Evolutionary conservation across 148 eudicot genomes (phyloP), one percentile per base, ranked within the genome.

Genomic region (Rhododendron ferrugineum): DNA sequence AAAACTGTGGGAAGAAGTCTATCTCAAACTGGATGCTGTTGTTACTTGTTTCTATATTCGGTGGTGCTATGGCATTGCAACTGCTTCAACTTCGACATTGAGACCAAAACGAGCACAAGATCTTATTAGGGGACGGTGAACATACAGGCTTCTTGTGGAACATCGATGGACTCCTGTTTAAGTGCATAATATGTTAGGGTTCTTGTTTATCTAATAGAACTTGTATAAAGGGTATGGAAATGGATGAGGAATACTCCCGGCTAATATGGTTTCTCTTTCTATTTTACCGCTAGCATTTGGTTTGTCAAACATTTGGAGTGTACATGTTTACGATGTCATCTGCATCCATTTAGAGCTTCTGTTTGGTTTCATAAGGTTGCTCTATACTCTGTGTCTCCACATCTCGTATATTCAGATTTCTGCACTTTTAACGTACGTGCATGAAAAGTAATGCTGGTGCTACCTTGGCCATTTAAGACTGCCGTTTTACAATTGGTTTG

Each of bases 41-140:
- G 82, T 78, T 96, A 87, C 88, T 95, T 54, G 86, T 93, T 78
- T 93, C 93, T 2, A 81, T 96, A 79, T 92, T 96, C 73, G 97
- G 94, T 82, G 34, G 90, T 85, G 93, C 95, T 47, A 96, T 96
- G 96, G 92, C 99, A 6, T 87, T 96, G 87, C 99, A 98, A 80
- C 87, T 95, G 86, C 97, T 96, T 84, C 98, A 93, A 87, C 93
- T 89, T 85, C 94, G 91, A 93, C 86, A 14, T 13, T 72, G 54
- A 18, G 75, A 30, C 13, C 1, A 11, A 10, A 34, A 58, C 10
- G 13, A 34, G 66, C 68, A 26, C 16, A 28, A 15, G 32, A 28
- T 40, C 23, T 14, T n/a, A 32, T 66, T 26, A 40, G 6, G 36
- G 16, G 15, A 66, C 16, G 28, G 73, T 26, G 73, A 28, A 28